Evolutionary conservation across 805 yeast genomes (phyloP).

Genomic region (Spathaspora sp.): DNA sequence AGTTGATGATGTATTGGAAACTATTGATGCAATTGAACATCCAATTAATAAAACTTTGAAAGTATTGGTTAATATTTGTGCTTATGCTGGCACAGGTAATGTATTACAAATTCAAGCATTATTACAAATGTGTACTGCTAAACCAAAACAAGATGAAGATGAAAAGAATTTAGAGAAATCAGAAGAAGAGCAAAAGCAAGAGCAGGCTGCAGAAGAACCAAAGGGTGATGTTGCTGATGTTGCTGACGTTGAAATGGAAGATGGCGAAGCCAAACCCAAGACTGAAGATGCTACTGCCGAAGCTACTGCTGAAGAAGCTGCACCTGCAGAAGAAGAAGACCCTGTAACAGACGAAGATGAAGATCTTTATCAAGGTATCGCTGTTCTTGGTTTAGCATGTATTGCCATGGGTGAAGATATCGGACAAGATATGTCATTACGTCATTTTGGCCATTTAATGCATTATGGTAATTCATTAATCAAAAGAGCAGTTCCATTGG

Average conservation of each 20-base stretch:
- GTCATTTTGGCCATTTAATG: slow-evolving; percentile 96
- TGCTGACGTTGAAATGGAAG: slow-evolving; percentile 31
- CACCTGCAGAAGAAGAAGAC: slow-evolving; percentile 22
- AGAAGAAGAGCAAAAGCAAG: slow-evolving; percentile 32
- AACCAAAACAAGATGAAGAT: slow-evolving; percentile 54
- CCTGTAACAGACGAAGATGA: slow-evolving; percentile 44
- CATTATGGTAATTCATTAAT: slow-evolving; percentile 93
- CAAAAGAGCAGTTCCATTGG: slow-evolving; percentile 92
- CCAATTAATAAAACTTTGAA: slow-evolving; percentile 88
- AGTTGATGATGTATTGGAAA: slow-evolving; percentile 89
- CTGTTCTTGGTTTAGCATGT: slow-evolving; percentile 90
- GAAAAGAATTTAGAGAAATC: slow-evolving; percentile 56
- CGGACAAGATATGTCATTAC: slow-evolving; percentile 95
- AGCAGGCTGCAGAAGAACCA: slow-evolving; percentile 26
- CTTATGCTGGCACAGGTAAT: slow-evolving; percentile 97
- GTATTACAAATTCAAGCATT: slow-evolving; percentile 90
- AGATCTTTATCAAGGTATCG: slow-evolving; percentile 72
- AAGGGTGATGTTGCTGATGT: slow-evolving; percentile 18
- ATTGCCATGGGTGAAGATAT: slow-evolving; percentile 97
- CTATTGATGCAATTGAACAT: slow-evolving; percentile 92
- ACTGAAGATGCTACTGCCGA: slow-evolving; percentile 17
- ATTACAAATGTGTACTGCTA: slow-evolving; percentile 83
- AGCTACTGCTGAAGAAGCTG: slow-evolving; percentile 20
- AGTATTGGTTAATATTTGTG: slow-evolving; percentile 86
- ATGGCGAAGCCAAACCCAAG: slow-evolving; percentile 20